phyloP scores from a whole-genome alignment of 352 stramenopile species.

The Globisporangium canariense region DNA sequence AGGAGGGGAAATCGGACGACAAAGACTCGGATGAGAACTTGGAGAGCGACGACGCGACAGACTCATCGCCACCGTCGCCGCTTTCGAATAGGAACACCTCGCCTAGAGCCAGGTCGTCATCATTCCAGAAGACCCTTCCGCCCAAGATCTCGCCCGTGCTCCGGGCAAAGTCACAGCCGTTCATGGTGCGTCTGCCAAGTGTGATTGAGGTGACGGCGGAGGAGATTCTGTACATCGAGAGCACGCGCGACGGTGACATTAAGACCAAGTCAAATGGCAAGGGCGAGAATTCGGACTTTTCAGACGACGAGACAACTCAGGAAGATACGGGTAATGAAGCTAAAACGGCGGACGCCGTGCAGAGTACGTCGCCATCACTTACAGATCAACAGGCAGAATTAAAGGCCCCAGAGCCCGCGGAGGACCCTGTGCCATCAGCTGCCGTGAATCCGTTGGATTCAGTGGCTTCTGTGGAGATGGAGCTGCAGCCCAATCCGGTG shows the following conservation, averaged over 20 bases:
- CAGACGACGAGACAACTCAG: background rate
- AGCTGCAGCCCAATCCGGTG: background rate
- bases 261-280: background rate
- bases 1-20: conserved; percentile 7
- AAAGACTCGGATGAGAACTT: conserved; percentile 8
- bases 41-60: conserved; percentile 16
- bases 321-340: background rate
- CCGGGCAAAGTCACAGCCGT: conserved; percentile 27
- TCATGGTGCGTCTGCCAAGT: conserved; percentile 27
- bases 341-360: background rate
- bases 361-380: background rate
- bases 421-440: too few species aligned
- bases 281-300: background rate
- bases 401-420: background rate
- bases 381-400: background rate
- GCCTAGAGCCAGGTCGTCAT: conserved; percentile 21
- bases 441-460: background rate
- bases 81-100: background rate
- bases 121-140: conserved; percentile 18
- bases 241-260: background rate
- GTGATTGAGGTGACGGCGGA: conserved; percentile 27
- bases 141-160: conserved; percentile 18
- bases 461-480: background rate
- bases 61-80: background rate
- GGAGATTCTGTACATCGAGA: conserved; percentile 2